Percentiles rank a stretch among this genome's conserved stretches.
Conservation (phyloP, 352 stramenopile species). For the Peronospora belbahrii region DNA sequence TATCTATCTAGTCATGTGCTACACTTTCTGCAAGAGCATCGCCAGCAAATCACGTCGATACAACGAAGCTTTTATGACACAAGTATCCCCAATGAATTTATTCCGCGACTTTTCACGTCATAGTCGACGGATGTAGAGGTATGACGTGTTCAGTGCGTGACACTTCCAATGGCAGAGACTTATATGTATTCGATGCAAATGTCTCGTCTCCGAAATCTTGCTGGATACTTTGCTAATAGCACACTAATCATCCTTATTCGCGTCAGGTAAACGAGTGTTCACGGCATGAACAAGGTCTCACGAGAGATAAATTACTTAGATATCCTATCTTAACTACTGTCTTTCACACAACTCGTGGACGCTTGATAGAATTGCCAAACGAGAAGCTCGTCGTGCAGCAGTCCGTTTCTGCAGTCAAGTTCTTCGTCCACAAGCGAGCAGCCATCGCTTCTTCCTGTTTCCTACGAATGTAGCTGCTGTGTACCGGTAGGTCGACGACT, state of each 20-base stretch:
- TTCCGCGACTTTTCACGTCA: no score
- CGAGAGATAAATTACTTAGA: conserved; percentile 17
- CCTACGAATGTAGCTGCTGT: conserved; percentile 33
- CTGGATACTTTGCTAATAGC: conserved; percentile 21
- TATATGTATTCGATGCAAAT: no score
- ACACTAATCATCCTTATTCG: no score
- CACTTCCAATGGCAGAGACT: no score
- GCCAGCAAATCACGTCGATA: no score
- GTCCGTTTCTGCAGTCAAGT: conserved; percentile 15
- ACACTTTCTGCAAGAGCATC: no score
- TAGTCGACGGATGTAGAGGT: no score
- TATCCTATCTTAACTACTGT: conserved; percentile 13
- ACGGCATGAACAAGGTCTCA: conserved; percentile 11
- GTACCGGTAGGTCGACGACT: conserved; percentile 18
- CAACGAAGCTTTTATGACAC: no score
- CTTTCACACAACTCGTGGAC: conserved; percentile 29
- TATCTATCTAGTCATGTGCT: no score
- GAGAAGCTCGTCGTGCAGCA: conserved; percentile 2
- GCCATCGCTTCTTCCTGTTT: conserved; percentile 35
- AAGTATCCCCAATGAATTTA: no score
- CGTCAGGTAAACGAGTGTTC: conserved; percentile 4
- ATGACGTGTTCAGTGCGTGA: no score
- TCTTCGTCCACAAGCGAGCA: conserved; percentile 15
- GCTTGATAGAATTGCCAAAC: conserved; percentile 15
- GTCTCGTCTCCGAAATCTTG: no score